Evolutionary conservation across 805 yeast genomes (phyloP), one percentile per base, ranked within the genome.

Genomic region (Nakazawaea populi): DNA sequence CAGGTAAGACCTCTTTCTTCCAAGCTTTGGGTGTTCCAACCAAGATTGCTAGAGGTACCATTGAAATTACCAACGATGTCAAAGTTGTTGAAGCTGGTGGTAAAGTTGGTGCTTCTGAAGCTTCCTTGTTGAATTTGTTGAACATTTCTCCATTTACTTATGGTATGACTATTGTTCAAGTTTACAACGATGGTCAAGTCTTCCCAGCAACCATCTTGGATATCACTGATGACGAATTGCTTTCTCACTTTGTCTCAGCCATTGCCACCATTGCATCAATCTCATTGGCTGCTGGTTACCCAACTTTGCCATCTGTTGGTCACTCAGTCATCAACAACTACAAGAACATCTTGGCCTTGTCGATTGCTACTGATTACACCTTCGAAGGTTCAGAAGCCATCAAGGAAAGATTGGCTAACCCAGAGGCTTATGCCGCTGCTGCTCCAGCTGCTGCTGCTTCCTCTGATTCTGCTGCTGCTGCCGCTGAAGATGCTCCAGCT

Each of bases 21-120:
- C 99, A 94, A 85, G 99, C 99, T 73, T 85, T 94, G 70, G 98
- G 98, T 89, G 97, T 94, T 70, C 99, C 99, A 85, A 94, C 99
- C 89, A 94, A 94, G 95, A 94, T 94, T 90, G 94, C 96, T 78
- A 91, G 99, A 88, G 99, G 99, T 94, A 90, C 97, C 80, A 94
- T 94, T 85, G 99, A 94, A 82, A 94, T 94, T 78, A 90, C 89
- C 75, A 77, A 87, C 67, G 99, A 94, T 72, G 96, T 94, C 70
- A 88, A 88, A 82, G 96, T 94, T 73, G 96, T 91, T 70, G 83
- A 79, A 59, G 84, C 85, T 59, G 88, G 89, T 69, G 70, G 71
- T 72, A 89, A 79, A 78, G 99, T 94, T 70, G 99, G 99, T 82
- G 96, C 92, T 69, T 94, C 99, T 67, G 99, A 94, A 84, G 98